Conservation (phyloP, 768 basidiomycete genomes). For the Naganishia onofrii region DNA sequence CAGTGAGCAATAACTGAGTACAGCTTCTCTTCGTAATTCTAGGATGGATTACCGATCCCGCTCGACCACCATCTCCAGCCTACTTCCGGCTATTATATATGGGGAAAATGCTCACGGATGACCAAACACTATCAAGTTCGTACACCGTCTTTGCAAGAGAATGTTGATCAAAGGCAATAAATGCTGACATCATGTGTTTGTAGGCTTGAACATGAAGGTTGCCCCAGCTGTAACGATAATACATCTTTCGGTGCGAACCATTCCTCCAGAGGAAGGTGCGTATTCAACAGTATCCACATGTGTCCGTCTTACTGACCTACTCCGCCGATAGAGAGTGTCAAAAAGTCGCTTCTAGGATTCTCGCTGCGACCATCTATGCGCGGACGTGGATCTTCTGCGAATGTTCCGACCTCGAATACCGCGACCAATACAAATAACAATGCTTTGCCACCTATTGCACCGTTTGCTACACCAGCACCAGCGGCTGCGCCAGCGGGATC, state of each 20-base stretch:
- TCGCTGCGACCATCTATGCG: slow-evolving; percentile 22
- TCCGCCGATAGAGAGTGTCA: background rate
- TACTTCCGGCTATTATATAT: slow-evolving; percentile 31
- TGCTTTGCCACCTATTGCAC: background rate
- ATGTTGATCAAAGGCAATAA: background rate
- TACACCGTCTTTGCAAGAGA: background rate
- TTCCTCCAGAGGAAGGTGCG: slow-evolving; percentile 19
- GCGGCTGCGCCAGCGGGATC: slow-evolving; percentile 8
- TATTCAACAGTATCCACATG: background rate
- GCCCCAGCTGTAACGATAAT: slow-evolving; percentile 15
- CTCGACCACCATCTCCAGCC: slow-evolving; percentile 25
- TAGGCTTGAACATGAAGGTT: slow-evolving; percentile 16
- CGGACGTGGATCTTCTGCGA: slow-evolving; percentile 6
- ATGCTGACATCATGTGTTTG: background rate
- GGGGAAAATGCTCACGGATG: slow-evolving; percentile 29
- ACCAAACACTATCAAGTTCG: slow-evolving; percentile 27
- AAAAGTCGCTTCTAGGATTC: slow-evolving; percentile 11
- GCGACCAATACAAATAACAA: background rate
- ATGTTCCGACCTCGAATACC: background rate
- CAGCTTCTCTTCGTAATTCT: background rate
- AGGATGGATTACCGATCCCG: slow-evolving; percentile 31
- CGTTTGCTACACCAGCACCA: slow-evolving; percentile 38
- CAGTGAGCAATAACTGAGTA: background rate
- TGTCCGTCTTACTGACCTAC: background rate
- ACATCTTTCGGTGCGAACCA: slow-evolving; percentile 24